Conservation (phyloP, 768 basidiomycete genomes). For the Auricularia auricula-judae region DNA sequence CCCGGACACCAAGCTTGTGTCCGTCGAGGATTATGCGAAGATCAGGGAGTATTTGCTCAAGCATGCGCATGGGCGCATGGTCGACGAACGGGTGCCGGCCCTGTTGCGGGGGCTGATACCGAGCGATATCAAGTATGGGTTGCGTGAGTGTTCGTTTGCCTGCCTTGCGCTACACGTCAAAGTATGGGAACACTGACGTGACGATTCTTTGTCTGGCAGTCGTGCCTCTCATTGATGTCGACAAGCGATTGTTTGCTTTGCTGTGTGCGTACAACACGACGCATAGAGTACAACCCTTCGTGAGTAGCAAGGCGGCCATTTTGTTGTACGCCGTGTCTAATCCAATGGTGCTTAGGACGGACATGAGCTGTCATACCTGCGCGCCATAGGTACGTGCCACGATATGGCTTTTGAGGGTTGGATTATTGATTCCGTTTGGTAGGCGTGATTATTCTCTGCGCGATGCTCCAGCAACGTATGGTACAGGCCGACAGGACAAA, state of each 20-base stretch:
- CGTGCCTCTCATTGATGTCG: conserved; percentile 88
- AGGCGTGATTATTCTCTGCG: conserved; percentile 88
- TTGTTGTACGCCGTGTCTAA: neutral
- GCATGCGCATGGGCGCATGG: conserved; percentile 77
- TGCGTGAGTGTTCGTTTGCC: conserved; percentile 46
- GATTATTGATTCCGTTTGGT: neutral
- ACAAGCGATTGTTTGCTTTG: conserved; percentile 83
- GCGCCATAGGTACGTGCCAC: conserved; percentile 61
- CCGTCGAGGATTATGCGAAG: conserved; percentile 59
- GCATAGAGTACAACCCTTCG: conserved; percentile 70
- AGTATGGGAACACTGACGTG: neutral
- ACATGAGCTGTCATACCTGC: conserved; percentile 81
- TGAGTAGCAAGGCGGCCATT: conserved; percentile 24
- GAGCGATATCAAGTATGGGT: conserved; percentile 69
- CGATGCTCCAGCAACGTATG: conserved; percentile 86
- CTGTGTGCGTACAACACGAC: conserved; percentile 86
- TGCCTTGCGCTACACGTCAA: neutral
- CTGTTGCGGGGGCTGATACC: conserved; percentile 78
- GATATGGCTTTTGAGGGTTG: too few species aligned
- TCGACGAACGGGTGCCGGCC: conserved; percentile 76
- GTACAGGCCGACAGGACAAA: conserved; percentile 92
- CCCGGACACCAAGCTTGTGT: conserved; percentile 44
- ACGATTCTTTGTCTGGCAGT: conserved; percentile 28
- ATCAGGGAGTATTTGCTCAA: conserved; percentile 69
- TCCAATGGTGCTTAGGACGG: conserved; percentile 53